Base-by-base conservation (phyloP, 768 basidiomycete species). In the Coprinopsis strossmayeri region DNA sequence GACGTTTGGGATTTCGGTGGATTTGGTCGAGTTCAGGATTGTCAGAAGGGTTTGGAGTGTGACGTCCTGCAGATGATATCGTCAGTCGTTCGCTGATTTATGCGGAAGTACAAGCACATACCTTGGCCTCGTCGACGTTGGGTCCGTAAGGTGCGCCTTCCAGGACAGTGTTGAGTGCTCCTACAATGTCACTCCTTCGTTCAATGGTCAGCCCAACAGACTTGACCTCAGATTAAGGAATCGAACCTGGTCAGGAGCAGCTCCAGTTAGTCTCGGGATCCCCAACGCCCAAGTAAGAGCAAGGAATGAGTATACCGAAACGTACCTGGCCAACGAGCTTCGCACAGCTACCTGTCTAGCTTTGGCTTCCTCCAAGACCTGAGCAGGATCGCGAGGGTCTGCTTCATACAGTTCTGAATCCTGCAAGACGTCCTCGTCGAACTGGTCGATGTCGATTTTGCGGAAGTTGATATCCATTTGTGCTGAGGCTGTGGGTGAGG, bases 391-490 rank as follows among this genome's bases (percentile, higher is more conserved):
- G 45, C 92, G 74, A 5, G 90, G 85, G 61, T 97, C 93, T 2
- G 87, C 77, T 25, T 89, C 86, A 63, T 85, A 94, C 24, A 97
- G 79, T 55, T 95, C 92, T 13, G 78, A 79, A 50, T 93, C 88
- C 38, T 84, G 78, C 5, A 97, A 68, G 20, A 82, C 77, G 58
- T 97, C 95, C 64, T 97, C 95, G 62, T 98, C 95, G 69, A 82
- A 91, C 34, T 71, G 76, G 69, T 98, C 95, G 60, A 97, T 86
- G 70, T 97, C 85, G 68, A 96, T 91, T 68, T 93, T 94, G 58
- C 94, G 77, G 67, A 92, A 96, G 45, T 82, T 79, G 52, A 62
- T 62, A 41, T 76, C 73, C 70, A 73, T 74, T 47, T 48, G 11
- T 11, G 45, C 23, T n/a, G 12, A 11, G 27, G 25, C 3, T 45